Evolutionary conservation across 768 basidiomycete species (phyloP), one percentile per base, ranked within the genome.

Genomic region (Rubroboletus pulcherrimus): DNA sequence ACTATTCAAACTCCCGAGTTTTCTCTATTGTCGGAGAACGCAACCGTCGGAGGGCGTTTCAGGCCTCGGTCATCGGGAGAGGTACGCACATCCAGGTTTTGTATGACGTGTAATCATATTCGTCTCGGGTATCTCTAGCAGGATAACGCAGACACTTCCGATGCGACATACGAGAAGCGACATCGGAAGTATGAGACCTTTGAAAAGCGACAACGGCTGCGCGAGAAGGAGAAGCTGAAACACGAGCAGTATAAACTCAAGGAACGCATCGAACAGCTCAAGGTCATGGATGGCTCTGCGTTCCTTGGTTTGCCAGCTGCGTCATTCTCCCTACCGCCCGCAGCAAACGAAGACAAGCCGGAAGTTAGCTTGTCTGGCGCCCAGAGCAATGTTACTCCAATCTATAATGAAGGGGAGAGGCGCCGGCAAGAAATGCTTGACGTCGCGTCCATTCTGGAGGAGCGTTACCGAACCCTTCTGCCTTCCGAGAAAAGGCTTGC

Each of bases 241-340:
- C 87, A 93, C 61, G 92, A 94, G 66, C 91, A 93, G 62, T 93
- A 93, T 74, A 92, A 93, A 67, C 83, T 96, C 65, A 88, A 89
- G 70, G 87, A 93, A 65, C 84, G 93, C 35, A 88, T 94, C 57
- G 91, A 94, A 49, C 88, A 93, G 65, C 78, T 94, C 53, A 81
- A 78, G 53, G 78, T 76, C 29, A 87, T 94, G 84, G 89, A 91
- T 56, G 71, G 79, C 46, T 71, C 80, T 51, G 84, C 86, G 3
- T 92, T 91, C 70, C 79, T 90, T 31, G 65, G 76, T 29, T 73
- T 88, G 43, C 80, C 86, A 39, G 79, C 83, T 6, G 72, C 80
- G 17, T 77, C 77, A 35, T 89, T 89, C 66, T 74, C 82, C n/a
- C 52, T 51, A 39, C 72, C 66, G 4, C 43, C 66, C 38, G 64